Conservation (phyloP, 2,329 filamentous ascomycete genomes). For the Hypoxylon sp. region DNA sequence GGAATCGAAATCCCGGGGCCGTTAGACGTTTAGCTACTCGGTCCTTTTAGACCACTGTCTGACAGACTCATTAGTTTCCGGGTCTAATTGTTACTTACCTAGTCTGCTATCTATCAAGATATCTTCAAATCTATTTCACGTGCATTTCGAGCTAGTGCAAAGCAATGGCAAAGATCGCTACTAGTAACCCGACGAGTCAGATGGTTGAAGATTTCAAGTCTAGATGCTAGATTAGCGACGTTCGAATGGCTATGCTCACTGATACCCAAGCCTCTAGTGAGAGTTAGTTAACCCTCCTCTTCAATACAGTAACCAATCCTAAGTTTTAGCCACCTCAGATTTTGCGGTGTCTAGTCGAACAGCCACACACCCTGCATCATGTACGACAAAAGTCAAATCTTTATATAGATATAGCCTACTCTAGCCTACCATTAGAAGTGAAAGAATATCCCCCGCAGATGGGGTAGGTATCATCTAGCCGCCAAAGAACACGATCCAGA, state of each 20-base stretch:
- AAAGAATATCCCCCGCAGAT: slow-evolving; percentile 13
- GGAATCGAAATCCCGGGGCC: neutral
- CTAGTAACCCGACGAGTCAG: slow-evolving; percentile 11
- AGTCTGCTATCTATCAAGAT: neutral
- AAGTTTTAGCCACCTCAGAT: neutral
- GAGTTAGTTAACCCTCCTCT: neutral
- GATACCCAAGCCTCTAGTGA: neutral
- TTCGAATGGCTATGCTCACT: neutral
- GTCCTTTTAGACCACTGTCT: slow-evolving; percentile 4
- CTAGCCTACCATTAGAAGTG: slow-evolving; percentile 3
- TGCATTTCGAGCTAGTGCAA: neutral
- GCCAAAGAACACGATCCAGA: slow-evolving; percentile 21
- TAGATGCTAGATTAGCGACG: neutral
- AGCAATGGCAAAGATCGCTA: slow-evolving; percentile 3
- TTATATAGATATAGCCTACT: slow-evolving; percentile 23
- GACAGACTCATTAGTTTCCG: neutral
- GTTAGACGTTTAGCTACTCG: neutral
- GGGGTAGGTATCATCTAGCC: slow-evolving; percentile 13
- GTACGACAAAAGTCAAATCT: slow-evolving; percentile 9
- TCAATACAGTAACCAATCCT: neutral
- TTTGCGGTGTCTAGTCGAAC: slow-evolving; percentile 4
- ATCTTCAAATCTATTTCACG: slow-evolving; percentile 3
- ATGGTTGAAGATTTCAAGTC: slow-evolving; percentile 7
- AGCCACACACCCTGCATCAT: slow-evolving; percentile 2
- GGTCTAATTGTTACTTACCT: slow-evolving; percentile 1